Base-by-base conservation (phyloP, 2,329 filamentous ascomycete species). In the Sordariomycetes sp. region DNA sequence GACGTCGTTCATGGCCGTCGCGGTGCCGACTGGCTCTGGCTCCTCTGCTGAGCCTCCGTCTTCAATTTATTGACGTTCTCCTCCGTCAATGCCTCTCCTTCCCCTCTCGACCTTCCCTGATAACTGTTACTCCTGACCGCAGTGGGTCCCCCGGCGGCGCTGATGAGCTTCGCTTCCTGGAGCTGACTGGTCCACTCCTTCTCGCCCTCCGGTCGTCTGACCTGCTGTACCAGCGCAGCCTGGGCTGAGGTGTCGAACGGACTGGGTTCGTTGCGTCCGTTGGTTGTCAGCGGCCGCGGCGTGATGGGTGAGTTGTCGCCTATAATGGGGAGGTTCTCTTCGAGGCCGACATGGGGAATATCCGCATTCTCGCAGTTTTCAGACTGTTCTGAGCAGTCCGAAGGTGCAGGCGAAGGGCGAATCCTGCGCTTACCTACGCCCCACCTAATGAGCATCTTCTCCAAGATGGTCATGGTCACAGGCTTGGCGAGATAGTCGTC, bases 401-500 rank as follows among this genome's bases (percentile, higher is more conserved):
- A 66, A 2, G 43, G 43, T 6, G 55, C 48, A 0, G 48, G 45
- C 1, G 44, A 43, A 6, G 43, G 30, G 5, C 37, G 43, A 27
- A 30, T 42, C 17, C 35, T 49, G 14, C 50, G 53, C 21, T 52
- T 31, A 8, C 19, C 51, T 47, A 47, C 68, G 14, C 66, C 72
- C 82, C 82, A 86, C 36, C 80, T 74, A 16, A 84, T 61, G 25
- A 86, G 65, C 77, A 83, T 86, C 45, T 64, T 72, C 52, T 86
- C 81, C 7, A 86, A 57, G 5, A 75, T 69, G 33, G 70, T 69
- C 43, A 78, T 73, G 45, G 79, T 81, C 26, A 86, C 82, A 2
- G 82, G 82, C 48, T 84, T 84, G n/a, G 76, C 64, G 8, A 85
- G 61, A 46, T 84, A 82, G 47, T 84, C 80, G 43, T 86, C 81